A percentile compares a stretch with the other conserved stretches of the same genome.
Conservation (phyloP, 345 rosid genomes). For the Sonneratia caseolaris region DNA sequence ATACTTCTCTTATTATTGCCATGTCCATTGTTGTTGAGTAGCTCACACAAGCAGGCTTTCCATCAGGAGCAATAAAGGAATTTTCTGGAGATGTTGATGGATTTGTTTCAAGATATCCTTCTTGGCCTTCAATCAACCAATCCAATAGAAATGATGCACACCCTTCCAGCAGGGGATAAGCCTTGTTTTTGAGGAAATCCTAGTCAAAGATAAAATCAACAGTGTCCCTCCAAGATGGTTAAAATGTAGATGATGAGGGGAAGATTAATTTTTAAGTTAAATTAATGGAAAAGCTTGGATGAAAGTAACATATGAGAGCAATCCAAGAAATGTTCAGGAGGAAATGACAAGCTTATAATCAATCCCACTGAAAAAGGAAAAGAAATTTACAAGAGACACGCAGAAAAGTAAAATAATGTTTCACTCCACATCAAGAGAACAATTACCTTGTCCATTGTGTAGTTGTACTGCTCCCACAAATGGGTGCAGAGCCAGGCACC, state of each 20-base stretch:
- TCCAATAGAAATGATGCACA: conserved; percentile 67
- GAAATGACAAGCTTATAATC: too few relatives aligned
- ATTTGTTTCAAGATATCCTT: conserved; percentile 71
- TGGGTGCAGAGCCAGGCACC: conserved; percentile 98
- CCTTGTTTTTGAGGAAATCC: conserved; percentile 74
- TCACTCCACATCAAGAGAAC: conserved; percentile 4
- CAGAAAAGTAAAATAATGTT: neutral
- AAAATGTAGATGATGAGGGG: neutral
- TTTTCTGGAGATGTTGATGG: conserved; percentile 99
- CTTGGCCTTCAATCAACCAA: conserved; percentile 80
- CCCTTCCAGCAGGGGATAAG: conserved; percentile 80
- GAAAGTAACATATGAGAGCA: neutral
- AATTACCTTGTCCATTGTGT: conserved; percentile 65
- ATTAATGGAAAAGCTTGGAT: neutral
- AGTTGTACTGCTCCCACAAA: conserved; percentile 87
- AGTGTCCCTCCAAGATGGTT: neutral
- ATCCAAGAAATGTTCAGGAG: too few relatives aligned
- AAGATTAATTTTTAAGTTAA: neutral
- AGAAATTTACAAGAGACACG: neutral
- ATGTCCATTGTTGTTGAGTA: conserved; percentile 95
- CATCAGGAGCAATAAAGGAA: conserved; percentile 66
- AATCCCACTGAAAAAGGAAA: neutral
- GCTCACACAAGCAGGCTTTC: conserved; percentile 77
- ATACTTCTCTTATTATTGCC: conserved; percentile 70
- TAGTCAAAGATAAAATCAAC: conserved; percentile 17